Evolutionary conservation across 352 stramenopile species (phyloP).

Genomic region (Globisporangium parvum): DNA sequence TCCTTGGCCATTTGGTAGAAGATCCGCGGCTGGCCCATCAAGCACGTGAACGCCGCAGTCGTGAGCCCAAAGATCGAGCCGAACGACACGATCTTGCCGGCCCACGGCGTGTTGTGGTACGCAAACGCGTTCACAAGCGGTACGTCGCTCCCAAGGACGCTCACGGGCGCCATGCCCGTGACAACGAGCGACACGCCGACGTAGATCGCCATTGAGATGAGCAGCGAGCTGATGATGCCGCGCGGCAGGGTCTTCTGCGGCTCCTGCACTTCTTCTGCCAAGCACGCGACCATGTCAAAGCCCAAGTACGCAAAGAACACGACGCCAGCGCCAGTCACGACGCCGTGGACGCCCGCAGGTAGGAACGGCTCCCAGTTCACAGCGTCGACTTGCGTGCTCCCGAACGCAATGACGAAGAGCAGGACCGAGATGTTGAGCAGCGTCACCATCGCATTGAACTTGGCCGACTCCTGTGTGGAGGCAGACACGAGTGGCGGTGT

Average conservation of each 20-base stretch:
- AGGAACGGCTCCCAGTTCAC: slow-evolving; percentile 84
- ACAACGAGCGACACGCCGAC: slow-evolving; percentile 86
- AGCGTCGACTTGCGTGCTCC: slow-evolving; percentile 64
- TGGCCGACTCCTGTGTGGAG: slow-evolving; percentile 77
- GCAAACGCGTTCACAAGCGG: slow-evolving; percentile 83
- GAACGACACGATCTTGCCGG: slow-evolving; percentile 82
- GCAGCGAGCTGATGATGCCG: slow-evolving; percentile 88
- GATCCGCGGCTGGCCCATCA: slow-evolving; percentile 90
- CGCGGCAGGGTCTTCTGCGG: slow-evolving; percentile 88
- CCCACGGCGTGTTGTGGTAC: slow-evolving; percentile 67
- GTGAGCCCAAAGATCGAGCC: slow-evolving; percentile 92
- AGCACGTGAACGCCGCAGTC: slow-evolving; percentile 86
- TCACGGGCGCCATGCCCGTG: slow-evolving; percentile 79
- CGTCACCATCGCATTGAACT: slow-evolving; percentile 89
- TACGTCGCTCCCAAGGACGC: slow-evolving; percentile 63
- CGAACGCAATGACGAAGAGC: slow-evolving; percentile 84
- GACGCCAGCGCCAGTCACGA: slow-evolving; percentile 85
- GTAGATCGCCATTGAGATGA: slow-evolving; percentile 91
- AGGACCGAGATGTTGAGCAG: slow-evolving; percentile 88
- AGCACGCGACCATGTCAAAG: slow-evolving; percentile 92
- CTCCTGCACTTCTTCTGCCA: slow-evolving; percentile 89
- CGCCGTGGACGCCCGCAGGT: slow-evolving; percentile 75
- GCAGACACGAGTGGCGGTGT: neutral
- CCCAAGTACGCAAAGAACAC: slow-evolving; percentile 91
- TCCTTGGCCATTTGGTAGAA: slow-evolving; percentile 91